Percentiles rank a stretch among this genome's conserved stretches.
phyloP scores from a whole-genome alignment of 805 yeast genomes.

The Brettanomyces naardenensis region DNA sequence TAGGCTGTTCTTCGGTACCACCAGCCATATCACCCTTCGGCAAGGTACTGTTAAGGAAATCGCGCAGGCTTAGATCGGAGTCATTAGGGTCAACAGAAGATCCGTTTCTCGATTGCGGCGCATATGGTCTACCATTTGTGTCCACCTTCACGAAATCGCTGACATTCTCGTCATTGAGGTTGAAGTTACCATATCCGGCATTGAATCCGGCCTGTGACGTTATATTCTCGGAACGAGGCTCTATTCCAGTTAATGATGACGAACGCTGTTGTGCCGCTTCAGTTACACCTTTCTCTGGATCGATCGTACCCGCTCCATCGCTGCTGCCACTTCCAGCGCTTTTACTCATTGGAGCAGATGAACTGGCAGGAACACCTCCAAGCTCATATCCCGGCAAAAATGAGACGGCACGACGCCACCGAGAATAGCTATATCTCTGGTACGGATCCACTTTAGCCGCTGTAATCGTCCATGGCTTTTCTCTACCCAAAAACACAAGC shows the following conservation, averaged over 20 bases:
- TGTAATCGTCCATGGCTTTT: constrained; percentile 60
- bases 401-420: constrained; percentile 16
- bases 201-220: not conserved
- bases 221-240: not conserved
- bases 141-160: constrained; percentile 6
- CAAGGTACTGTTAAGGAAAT: constrained; percentile 5
- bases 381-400: constrained; percentile 23
- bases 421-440: constrained; percentile 8
- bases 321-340: not conserved
- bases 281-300: not conserved
- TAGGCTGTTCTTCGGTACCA: not conserved
- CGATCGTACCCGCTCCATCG: not conserved
- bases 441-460: constrained; percentile 18
- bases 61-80: constrained; percentile 5
- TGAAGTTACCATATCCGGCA: not conserved
- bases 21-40: too few relatives aligned
- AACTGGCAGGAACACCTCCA: constrained; percentile 1
- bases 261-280: not conserved
- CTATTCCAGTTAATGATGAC: constrained; percentile 4
- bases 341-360: not conserved
- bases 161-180: constrained; percentile 11
- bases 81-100: constrained; percentile 1
- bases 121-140: constrained; percentile 2
- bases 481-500: constrained; percentile 66
- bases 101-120: constrained; percentile 2